A percentile compares a stretch with the other conserved stretches of the same genome.
These are phyloP conservation scores for Fragaria nilgerrensis DNA, from an alignment of 306 rosid genomes.

Conservation along the genomic window DNA sequence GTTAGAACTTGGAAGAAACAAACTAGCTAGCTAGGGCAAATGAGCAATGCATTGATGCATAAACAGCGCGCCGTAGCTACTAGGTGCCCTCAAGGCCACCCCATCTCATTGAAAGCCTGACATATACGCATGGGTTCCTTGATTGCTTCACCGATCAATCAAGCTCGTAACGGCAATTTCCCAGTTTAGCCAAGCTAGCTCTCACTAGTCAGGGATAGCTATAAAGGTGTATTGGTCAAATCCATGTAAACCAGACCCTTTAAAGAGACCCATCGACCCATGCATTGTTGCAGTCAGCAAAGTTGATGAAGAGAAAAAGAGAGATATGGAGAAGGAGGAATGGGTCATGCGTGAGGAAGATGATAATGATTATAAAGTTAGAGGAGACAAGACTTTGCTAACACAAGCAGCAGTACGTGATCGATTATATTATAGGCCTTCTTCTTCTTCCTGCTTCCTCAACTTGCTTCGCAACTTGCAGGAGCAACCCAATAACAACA, in stretches of 20 bases:
- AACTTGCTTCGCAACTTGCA: not conserved
- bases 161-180: not conserved
- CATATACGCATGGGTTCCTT: not conserved
- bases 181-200: not conserved
- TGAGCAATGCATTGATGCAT: not conserved
- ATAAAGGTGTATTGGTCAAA: not conserved
- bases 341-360: not conserved
- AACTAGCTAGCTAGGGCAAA: not conserved
- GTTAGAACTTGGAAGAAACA: not conserved
- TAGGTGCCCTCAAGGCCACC: too few species aligned
- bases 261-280: not conserved
- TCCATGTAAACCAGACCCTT: not conserved
- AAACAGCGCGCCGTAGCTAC: too few species aligned
- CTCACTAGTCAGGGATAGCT: not conserved
- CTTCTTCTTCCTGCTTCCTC: not conserved
- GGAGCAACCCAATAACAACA: not conserved
- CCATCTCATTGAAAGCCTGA: not conserved
- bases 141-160: not conserved
- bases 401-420: not conserved
- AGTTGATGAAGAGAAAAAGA: not conserved
- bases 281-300: not conserved
- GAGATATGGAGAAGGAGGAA: not conserved
- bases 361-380: not conserved
- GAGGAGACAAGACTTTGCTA: not conserved
- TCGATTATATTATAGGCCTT: not conserved